These are phyloP conservation scores for Fragaria iinumae DNA, from an alignment of 306 rosid species.

Conservation along the genomic window DNA sequence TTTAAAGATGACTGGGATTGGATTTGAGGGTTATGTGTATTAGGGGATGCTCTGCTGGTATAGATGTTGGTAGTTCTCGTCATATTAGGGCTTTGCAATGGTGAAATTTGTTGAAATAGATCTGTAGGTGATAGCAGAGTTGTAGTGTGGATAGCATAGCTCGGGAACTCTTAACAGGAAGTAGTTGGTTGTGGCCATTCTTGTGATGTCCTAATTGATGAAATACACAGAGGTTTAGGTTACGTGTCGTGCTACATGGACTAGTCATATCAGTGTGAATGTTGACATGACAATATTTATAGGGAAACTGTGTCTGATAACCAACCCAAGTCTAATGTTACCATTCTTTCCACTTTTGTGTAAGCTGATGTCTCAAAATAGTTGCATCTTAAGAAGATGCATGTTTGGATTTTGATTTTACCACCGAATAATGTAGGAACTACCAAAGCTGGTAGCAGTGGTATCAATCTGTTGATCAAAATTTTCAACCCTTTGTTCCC, in stretches of 20 bases:
- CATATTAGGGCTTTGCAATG: not conserved
- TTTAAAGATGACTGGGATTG: not conserved
- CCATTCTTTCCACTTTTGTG: not conserved
- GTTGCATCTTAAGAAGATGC: not conserved
- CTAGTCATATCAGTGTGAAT: not conserved
- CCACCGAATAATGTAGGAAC: not conserved
- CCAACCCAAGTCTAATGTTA: not conserved
- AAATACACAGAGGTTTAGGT: not conserved
- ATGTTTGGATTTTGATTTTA: not conserved
- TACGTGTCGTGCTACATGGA: not conserved
- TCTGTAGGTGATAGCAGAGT: not conserved
- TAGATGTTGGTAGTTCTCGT: not conserved
- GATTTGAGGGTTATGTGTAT: not conserved
- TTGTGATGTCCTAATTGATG: not conserved
- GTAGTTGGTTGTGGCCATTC: not conserved
- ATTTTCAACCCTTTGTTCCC: not conserved
- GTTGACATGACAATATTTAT: not conserved
- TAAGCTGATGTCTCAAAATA: not conserved
- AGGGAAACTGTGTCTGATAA: not conserved
- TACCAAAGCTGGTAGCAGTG: not conserved
- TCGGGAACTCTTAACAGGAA: not conserved
- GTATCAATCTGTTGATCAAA: not conserved
- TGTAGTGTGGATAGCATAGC: not conserved
- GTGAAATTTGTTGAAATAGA: not conserved
- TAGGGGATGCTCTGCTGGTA: not conserved